Conservation (phyloP, 2,329 filamentous ascomycete genomes). For the Aspergillus pseudoterreus region DNA sequence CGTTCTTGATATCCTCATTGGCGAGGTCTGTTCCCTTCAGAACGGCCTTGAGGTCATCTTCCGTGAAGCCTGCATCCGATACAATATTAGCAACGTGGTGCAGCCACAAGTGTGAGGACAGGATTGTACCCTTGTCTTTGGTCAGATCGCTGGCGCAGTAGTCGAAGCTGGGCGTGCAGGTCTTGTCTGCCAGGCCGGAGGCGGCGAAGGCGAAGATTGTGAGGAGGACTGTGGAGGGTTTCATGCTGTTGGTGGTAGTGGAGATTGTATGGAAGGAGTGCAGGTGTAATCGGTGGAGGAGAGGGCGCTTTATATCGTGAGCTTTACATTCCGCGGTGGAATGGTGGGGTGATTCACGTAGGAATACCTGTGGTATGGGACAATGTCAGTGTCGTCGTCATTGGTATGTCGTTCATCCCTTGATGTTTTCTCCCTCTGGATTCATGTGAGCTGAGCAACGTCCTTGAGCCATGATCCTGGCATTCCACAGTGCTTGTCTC, state of each 20-base stretch:
- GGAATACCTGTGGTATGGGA: neutral
- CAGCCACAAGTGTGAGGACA: neutral
- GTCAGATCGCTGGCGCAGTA: conserved; percentile 30
- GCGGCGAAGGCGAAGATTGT: conserved; percentile 16
- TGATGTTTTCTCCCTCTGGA: too few species aligned
- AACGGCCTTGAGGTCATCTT: conserved; percentile 23
- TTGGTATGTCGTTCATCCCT: neutral
- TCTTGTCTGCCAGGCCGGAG: conserved; percentile 23
- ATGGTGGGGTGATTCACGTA: neutral
- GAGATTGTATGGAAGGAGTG: neutral
- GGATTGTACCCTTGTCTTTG: conserved; percentile 23
- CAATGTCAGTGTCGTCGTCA: neutral
- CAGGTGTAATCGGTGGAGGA: too few species aligned
- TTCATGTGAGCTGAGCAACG: too few species aligned
- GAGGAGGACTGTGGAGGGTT: conserved; percentile 19
- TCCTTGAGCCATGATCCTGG: too few species aligned
- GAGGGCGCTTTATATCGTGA: too few species aligned
- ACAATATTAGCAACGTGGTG: neutral
- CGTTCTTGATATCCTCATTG: conserved; percentile 22
- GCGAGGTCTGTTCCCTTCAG: conserved; percentile 26
- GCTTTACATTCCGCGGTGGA: neutral
- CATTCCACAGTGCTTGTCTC: too few species aligned
- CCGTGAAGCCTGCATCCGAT: conserved; percentile 23
- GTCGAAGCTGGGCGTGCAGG: conserved; percentile 34
- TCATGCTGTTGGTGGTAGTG: conserved; percentile 17